Percentiles rank a stretch among this genome's conserved stretches.
phyloP scores from a whole-genome alignment of 345 rosid species.

The Lepidium sativum region DNA sequence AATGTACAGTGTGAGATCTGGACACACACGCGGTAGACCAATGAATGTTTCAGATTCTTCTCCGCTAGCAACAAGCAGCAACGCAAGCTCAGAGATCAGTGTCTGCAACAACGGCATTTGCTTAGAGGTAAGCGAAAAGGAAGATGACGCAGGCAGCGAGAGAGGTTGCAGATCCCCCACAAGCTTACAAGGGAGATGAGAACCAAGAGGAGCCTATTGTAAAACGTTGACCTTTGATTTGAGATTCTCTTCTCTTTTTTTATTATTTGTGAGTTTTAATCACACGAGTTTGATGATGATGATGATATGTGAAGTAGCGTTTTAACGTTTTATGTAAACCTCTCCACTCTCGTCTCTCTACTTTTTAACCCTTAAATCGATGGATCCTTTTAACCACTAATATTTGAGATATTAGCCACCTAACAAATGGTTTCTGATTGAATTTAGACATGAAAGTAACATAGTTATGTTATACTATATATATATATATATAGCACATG shows the following conservation, averaged over 20 bases:
- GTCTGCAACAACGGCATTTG: conserved; percentile 62
- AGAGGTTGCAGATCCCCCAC: conserved; percentile 63
- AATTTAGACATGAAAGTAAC: neutral
- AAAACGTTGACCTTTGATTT: conserved; percentile 17
- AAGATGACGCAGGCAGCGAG: conserved; percentile 56
- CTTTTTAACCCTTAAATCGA: neutral
- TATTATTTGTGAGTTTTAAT: conserved; percentile 19
- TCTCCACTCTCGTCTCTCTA: conserved; percentile 20
- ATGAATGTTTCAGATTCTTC: conserved; percentile 79
- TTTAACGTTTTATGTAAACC: conserved; percentile 11
- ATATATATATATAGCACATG: conserved; percentile 9
- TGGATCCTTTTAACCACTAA: neutral
- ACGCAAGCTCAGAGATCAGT: conserved; percentile 93
- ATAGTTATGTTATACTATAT: conserved; percentile 12
- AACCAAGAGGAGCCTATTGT: neutral
- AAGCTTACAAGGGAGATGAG: conserved; percentile 52
- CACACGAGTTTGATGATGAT: conserved; percentile 28
- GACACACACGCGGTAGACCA: conserved; percentile 56
- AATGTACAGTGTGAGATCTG: conserved; percentile 94
- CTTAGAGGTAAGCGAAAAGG: conserved; percentile 51
- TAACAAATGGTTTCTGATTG: neutral
- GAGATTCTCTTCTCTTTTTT: conserved; percentile 4
- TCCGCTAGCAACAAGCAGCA: conserved; percentile 94
- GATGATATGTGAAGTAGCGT: conserved; percentile 29
- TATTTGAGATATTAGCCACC: neutral